These are phyloP conservation scores for Priceomyces melissophilus DNA, from an alignment of 805 yeast genomes.

Conservation along the genomic window DNA sequence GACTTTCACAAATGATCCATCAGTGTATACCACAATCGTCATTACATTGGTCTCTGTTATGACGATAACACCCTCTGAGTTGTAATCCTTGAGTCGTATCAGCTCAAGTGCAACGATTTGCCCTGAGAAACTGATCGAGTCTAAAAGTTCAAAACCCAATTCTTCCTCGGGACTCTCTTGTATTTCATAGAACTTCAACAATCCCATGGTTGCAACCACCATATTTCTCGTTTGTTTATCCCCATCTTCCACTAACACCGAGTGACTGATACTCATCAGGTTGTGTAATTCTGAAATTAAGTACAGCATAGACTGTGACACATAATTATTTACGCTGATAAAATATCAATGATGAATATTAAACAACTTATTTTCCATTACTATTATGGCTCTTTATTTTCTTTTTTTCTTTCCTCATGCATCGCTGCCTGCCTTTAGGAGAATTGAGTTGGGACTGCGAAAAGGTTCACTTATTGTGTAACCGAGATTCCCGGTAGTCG, in stretches of 20 bases:
- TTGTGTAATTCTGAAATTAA: conserved; percentile 16
- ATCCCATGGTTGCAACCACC: conserved; percentile 11
- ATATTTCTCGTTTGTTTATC: conserved; percentile 6
- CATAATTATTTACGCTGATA: neutral
- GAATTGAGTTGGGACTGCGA: too few relatives aligned
- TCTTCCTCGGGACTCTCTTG: neutral
- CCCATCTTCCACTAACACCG: conserved; percentile 11
- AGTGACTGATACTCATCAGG: conserved; percentile 12
- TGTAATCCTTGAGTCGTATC: conserved; percentile 8
- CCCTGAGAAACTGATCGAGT: conserved; percentile 12
- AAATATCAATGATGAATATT: neutral
- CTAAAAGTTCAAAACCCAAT: conserved; percentile 6
- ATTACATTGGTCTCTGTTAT: conserved; percentile 11
- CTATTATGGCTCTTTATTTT: too few relatives aligned
- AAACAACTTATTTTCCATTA: too few relatives aligned
- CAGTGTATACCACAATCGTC: conserved; percentile 9
- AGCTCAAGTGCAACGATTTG: conserved; percentile 10
- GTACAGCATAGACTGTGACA: conserved; percentile 10
- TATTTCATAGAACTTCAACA: conserved; percentile 12
- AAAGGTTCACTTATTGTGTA: too few relatives aligned
- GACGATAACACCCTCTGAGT: conserved; percentile 12
- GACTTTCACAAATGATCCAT: conserved; percentile 6
- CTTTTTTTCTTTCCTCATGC: too few relatives aligned
- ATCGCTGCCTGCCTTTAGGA: too few relatives aligned
- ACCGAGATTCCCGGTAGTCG: too few relatives aligned